Evolutionary conservation across 768 basidiomycete species (phyloP).

Genomic region (Rhizopogon vulgaris): DNA sequence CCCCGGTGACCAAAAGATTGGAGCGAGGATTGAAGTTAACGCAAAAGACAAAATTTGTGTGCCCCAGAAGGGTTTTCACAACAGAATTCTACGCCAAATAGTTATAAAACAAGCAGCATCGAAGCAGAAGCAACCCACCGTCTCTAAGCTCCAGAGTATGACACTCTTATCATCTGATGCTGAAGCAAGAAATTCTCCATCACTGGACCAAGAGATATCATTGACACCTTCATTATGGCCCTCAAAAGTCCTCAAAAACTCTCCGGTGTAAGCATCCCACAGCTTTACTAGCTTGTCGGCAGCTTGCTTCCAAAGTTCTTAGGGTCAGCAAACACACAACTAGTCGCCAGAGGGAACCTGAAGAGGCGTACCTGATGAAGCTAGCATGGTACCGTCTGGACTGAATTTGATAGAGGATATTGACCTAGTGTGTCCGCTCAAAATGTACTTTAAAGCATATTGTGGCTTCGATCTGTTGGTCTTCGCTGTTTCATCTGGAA

Average conservation of each 20-base stretch:
- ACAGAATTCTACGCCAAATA: slow-evolving; percentile 39
- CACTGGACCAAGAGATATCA: slow-evolving; percentile 83
- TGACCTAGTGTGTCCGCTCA: slow-evolving; percentile 79
- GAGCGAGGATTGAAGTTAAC: slow-evolving; percentile 88
- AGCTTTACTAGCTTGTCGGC: slow-evolving; percentile 80
- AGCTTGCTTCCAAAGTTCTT: slow-evolving; percentile 48
- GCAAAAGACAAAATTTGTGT: slow-evolving; percentile 93
- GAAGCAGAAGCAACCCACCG: slow-evolving; percentile 31
- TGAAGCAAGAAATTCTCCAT: slow-evolving; percentile 79
- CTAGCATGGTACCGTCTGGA: slow-evolving; percentile 74
- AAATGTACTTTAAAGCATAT: slow-evolving; percentile 53
- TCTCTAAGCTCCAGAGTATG: slow-evolving; percentile 75
- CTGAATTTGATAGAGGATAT: slow-evolving; percentile 88
- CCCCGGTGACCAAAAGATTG: slow-evolving; percentile 88
- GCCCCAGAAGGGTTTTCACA: slow-evolving; percentile 68
- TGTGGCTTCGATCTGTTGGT: slow-evolving; percentile 28
- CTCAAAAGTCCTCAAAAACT: slow-evolving; percentile 63
- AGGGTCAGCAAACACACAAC: slow-evolving; percentile 11
- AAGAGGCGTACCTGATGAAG: slow-evolving; percentile 68
- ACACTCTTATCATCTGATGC: slow-evolving; percentile 93
- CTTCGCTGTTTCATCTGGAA: neutral
- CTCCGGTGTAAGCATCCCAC: slow-evolving; percentile 70
- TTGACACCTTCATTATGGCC: slow-evolving; percentile 84
- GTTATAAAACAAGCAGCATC: slow-evolving; percentile 1
- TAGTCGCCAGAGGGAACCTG: neutral